These are phyloP conservation scores for Cladorrhinum sp. DNA, from an alignment of 2,329 filamentous ascomycete genomes.

Conservation along the genomic window DNA sequence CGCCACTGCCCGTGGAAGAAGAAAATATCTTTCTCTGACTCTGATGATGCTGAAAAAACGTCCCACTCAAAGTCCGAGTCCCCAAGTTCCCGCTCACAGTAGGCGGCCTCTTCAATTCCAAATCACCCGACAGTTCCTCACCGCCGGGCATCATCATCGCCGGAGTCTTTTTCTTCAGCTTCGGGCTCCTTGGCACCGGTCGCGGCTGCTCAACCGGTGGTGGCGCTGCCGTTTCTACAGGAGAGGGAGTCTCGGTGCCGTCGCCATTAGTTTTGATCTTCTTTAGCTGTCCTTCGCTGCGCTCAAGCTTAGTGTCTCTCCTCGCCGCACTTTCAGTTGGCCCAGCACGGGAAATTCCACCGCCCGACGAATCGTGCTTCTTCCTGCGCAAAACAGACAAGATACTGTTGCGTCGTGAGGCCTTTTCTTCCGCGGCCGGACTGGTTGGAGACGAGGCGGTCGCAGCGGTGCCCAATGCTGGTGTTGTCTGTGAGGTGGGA, in stretches of 20 bases:
- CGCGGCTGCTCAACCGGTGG: not conserved
- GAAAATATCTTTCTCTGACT: conserved; percentile 37
- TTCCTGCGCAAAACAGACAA: conserved; percentile 63
- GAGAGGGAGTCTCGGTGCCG: conserved; percentile 23
- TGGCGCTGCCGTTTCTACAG: conserved; percentile 2
- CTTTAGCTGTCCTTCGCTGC: conserved; percentile 52
- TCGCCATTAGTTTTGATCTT: conserved; percentile 39
- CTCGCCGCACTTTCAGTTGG: conserved; percentile 56
- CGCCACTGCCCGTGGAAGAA: conserved; percentile 18
- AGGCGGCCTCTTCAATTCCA: conserved; percentile 30
- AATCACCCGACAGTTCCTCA: not conserved
- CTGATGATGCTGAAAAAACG: conserved; percentile 14
- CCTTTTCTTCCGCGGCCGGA: conserved; percentile 8
- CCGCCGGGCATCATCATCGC: conserved; percentile 14
- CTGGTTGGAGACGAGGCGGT: conserved; percentile 10
- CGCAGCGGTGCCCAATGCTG: conserved; percentile 20
- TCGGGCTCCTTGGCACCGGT: conserved; percentile 22
- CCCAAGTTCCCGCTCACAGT: conserved; percentile 33
- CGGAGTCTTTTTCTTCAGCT: conserved; percentile 19
- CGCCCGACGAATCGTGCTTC: conserved; percentile 47
- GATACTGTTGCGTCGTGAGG: conserved; percentile 47
- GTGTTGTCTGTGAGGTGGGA: conserved; percentile 23
- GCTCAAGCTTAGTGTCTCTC: conserved; percentile 60
- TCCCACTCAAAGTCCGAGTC: conserved; percentile 25
- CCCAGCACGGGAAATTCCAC: conserved; percentile 53